phyloP scores from a whole-genome alignment of 2,329 filamentous ascomycete genomes.

The Stemphylium lycopersici region DNA sequence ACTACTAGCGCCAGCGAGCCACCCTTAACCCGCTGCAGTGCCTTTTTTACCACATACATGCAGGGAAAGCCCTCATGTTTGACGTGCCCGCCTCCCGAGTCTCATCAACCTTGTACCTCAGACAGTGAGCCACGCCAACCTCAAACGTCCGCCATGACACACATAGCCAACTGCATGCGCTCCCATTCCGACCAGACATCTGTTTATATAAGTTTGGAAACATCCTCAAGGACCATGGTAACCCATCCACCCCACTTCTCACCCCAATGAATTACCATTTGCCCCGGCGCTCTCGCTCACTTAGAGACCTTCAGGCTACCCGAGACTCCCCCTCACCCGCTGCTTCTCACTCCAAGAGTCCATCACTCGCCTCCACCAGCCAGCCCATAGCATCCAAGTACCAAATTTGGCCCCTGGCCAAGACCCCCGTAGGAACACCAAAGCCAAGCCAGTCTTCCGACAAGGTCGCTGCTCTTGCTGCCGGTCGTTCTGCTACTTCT shows the following conservation, averaged over 20 bases:
- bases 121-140: conserved; percentile 44
- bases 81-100: conserved; percentile 49
- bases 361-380: conserved; percentile 35
- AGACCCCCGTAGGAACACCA: conserved; percentile 32
- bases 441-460: conserved; percentile 35
- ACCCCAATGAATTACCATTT: conserved; percentile 40
- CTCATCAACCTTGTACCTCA: conserved; percentile 48
- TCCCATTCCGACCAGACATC: conserved; percentile 38
- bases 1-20: conserved; percentile 45
- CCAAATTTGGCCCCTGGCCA: conserved; percentile 47
- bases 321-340: conserved; percentile 28
- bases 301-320: conserved; percentile 41
- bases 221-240: conserved; percentile 41
- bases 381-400: conserved; percentile 38
- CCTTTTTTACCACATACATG: conserved; percentile 43
- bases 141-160: conserved; percentile 50
- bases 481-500: conserved; percentile 48
- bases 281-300: conserved; percentile 44
- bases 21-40: conserved; percentile 45
- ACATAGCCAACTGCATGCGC: conserved; percentile 53
- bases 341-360: conserved; percentile 30
- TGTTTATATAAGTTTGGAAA: conserved; percentile 49
- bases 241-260: conserved; percentile 28
- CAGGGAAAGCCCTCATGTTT: conserved; percentile 50
- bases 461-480: conserved; percentile 45